phyloP scores from a whole-genome alignment of 768 basidiomycete genomes.

The Pleurotus tuber-regium region DNA sequence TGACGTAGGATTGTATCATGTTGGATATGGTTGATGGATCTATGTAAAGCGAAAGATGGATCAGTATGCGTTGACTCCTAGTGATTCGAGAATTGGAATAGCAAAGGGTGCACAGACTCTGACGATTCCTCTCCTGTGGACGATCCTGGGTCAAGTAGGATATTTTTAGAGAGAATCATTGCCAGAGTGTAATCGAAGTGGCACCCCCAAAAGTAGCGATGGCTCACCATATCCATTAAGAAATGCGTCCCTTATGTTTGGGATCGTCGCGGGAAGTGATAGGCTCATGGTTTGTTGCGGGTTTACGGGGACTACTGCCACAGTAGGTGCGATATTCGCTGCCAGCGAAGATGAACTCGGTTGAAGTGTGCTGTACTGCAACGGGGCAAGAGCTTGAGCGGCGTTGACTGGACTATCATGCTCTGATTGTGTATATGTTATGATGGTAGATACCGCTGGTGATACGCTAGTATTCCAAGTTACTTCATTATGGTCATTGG shows the following conservation, averaged over 20 bases:
- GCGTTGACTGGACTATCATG: slow-evolving; percentile 33
- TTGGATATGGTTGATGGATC: slow-evolving; percentile 49
- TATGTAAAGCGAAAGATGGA: slow-evolving; percentile 21
- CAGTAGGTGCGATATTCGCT: slow-evolving; percentile 1
- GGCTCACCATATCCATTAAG: slow-evolving; percentile 20
- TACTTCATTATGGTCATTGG: slow-evolving; percentile 23
- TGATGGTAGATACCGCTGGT: slow-evolving; percentile 28
- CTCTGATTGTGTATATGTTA: slow-evolving; percentile 38
- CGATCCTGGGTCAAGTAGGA: slow-evolving; percentile 27
- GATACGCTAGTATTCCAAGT: slow-evolving; percentile 36
- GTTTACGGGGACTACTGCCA: slow-evolving; percentile 19
- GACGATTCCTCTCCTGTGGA: too few species aligned
- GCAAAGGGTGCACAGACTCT: too few species aligned
- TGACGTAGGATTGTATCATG: slow-evolving; percentile 50
- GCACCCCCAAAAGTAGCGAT: too few species aligned
- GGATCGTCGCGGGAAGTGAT: slow-evolving; percentile 18
- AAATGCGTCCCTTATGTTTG: slow-evolving; percentile 42
- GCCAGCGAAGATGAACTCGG: slow-evolving; percentile 22
- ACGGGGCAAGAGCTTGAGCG: slow-evolving; percentile 30
- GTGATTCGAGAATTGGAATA: too few species aligned
- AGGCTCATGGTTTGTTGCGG: slow-evolving; percentile 17
- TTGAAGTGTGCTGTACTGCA: slow-evolving; percentile 42
- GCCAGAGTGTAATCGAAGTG: too few species aligned
- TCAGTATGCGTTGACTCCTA: background rate
- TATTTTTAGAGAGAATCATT: slow-evolving; percentile 23